Evolutionary conservation across 2,329 filamentous ascomycete genomes (phyloP).

Genomic region (Exophiala spinifera): DNA sequence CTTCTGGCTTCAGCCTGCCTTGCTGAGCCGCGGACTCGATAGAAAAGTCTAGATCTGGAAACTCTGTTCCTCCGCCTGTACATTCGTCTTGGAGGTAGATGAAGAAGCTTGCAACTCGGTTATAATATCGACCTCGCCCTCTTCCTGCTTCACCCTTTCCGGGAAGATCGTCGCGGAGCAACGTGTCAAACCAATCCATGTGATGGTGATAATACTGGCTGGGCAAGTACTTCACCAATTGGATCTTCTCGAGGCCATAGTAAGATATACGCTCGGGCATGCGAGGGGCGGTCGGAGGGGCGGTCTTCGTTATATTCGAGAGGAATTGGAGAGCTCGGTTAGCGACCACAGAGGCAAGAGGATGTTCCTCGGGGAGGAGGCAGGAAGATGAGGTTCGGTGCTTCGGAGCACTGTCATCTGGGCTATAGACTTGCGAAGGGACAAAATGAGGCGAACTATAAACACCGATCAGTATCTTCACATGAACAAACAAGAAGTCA

Average conservation of each 20-base stretch:
- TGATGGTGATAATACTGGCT: conserved; percentile 12
- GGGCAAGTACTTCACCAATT: conserved; percentile 9
- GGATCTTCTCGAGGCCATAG: conserved; percentile 6
- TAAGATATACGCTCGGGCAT: conserved; percentile 1
- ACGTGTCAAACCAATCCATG: conserved; percentile 6
- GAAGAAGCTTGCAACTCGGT: conserved; percentile 59
- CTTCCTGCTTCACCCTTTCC: conserved; percentile 19
- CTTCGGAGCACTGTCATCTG: background rate
- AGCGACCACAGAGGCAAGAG: background rate
- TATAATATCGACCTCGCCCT: conserved; percentile 20
- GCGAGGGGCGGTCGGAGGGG: background rate
- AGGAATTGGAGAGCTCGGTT: conserved; percentile 1
- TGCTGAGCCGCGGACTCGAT: background rate
- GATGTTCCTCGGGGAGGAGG: background rate
- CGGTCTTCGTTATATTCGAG: background rate
- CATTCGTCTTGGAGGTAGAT: conserved; percentile 56
- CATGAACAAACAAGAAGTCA: background rate
- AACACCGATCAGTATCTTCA: background rate
- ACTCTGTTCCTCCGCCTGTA: conserved; percentile 59
- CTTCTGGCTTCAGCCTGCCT: conserved; percentile 38
- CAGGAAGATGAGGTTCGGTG: conserved; percentile 1
- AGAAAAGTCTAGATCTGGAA: conserved; percentile 46
- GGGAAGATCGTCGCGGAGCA: background rate
- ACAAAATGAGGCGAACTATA: background rate
- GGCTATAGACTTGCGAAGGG: conserved; percentile 3